Evolutionary conservation across 306 rosid species (phyloP).

Genomic region (Cyclanthera cordifolia): DNA sequence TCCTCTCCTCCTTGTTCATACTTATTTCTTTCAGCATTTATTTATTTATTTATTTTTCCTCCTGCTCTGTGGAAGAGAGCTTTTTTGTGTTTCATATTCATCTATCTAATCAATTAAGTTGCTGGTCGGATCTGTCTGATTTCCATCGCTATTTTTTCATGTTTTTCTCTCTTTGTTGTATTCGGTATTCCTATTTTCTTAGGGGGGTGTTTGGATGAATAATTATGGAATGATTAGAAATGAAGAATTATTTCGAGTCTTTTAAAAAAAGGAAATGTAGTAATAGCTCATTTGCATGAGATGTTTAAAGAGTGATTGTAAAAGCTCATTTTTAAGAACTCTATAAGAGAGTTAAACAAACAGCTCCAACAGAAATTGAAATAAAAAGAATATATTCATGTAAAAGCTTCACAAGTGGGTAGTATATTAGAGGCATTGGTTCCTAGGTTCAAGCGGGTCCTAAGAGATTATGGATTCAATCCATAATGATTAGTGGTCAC

Average conservation of each 20-base stretch:
- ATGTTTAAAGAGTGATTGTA: no score
- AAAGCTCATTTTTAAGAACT: no score
- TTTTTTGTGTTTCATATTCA: neutral
- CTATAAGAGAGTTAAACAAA: no score
- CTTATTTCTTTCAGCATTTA: neutral
- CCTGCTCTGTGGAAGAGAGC: neutral
- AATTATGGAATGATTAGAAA: no score
- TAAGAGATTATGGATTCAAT: no score
- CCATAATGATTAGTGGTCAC: no score
- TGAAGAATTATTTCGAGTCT: no score
- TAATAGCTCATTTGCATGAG: no score
- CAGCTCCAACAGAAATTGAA: neutral
- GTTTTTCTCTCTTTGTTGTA: neutral
- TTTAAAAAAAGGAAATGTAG: no score
- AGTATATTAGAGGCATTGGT: neutral
- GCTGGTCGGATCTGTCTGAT: neutral
- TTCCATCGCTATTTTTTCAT: neutral
- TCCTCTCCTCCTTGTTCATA: neutral
- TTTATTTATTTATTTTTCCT: neutral
- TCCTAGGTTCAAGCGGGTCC: no score
- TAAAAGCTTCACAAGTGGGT: neutral
- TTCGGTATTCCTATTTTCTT: neutral
- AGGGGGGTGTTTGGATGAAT: no score
- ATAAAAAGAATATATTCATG: neutral
- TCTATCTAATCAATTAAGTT: neutral